phyloP scores from a whole-genome alignment of 805 yeast genomes.

The Barnettozyma californica region DNA sequence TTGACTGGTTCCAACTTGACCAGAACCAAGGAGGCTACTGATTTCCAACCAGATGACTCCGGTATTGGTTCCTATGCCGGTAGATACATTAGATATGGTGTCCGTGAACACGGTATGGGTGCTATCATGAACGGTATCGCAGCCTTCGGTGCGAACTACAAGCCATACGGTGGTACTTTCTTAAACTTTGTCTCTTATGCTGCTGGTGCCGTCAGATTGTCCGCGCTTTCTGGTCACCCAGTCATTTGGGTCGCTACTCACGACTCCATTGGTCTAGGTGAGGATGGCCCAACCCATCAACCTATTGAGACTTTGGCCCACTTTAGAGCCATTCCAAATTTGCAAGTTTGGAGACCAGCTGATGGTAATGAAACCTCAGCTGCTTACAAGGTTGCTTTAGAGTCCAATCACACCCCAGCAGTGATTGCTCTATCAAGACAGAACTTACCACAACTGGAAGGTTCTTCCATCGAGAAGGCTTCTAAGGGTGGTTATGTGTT shows the following conservation, averaged over 20 bases:
- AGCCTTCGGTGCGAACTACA: constrained; percentile 82
- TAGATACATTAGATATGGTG: constrained; percentile 95
- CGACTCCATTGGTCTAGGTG: constrained; percentile 88
- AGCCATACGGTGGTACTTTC: constrained; percentile 96
- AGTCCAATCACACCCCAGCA: constrained; percentile 61
- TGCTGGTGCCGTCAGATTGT: constrained; percentile 81
- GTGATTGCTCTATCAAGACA: constrained; percentile 79
- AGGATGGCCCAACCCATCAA: constrained; percentile 92
- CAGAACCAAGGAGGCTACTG: constrained; percentile 75
- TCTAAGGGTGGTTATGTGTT: constrained; percentile 90
- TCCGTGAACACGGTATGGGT: constrained; percentile 99
- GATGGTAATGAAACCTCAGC: constrained; percentile 88
- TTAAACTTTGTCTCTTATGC: constrained; percentile 86
- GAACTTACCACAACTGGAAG: constrained; percentile 88
- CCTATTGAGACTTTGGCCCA: constrained; percentile 87
- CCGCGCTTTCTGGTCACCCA: constrained; percentile 80
- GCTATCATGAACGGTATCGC: constrained; percentile 96
- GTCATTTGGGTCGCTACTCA: constrained; percentile 86
- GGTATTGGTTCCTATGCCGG: constrained; percentile 85
- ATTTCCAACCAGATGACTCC: constrained; percentile 85
- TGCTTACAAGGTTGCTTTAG: constrained; percentile 65
- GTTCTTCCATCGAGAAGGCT: constrained; percentile 89
- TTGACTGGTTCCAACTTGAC: constrained; percentile 96
- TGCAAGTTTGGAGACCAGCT: constrained; percentile 88
- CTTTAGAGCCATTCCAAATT: constrained; percentile 78